Conservation (phyloP, 345 rosid genomes). For the Pseudoturritis turrita region DNA sequence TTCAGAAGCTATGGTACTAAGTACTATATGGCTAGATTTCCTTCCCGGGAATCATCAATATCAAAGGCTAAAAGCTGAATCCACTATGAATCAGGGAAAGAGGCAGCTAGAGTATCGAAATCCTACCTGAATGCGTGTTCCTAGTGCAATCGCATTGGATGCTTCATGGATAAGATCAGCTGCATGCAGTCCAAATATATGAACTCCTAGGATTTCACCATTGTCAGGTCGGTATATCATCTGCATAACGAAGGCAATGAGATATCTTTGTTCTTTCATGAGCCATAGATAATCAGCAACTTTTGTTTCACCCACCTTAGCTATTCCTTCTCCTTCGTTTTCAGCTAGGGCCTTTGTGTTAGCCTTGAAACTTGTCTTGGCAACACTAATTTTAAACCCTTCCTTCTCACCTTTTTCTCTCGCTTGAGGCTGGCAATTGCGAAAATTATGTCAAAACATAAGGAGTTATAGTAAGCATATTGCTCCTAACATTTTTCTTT, state of each 20-base stretch:
- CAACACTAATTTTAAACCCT: conserved; percentile 84
- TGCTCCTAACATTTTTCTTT: background rate
- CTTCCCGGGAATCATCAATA: background rate
- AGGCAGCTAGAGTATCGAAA: background rate
- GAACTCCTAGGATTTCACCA: conserved; percentile 98
- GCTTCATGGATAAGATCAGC: conserved; percentile 99
- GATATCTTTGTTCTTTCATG: conserved; percentile 15
- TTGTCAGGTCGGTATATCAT: conserved; percentile 94
- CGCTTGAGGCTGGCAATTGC: conserved; percentile 79
- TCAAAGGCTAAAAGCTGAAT: background rate
- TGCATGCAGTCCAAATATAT: conserved; percentile 94
- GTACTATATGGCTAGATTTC: background rate
- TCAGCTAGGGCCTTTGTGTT: conserved; percentile 98
- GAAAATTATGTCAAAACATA: background rate
- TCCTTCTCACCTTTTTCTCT: conserved; percentile 89
- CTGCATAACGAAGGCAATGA: conserved; percentile 39
- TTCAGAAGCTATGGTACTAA: background rate
- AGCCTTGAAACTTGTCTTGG: conserved; percentile 97
- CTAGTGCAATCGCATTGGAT: conserved; percentile 92
- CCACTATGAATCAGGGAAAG: background rate
- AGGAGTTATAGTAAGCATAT: background rate
- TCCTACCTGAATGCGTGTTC: conserved; percentile 74
- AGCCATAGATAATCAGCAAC: background rate
- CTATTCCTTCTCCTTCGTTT: conserved; percentile 97
- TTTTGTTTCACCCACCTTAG: conserved; percentile 55